Conservation (phyloP, 106 monocot genomes). For the Allium sativum region DNA sequence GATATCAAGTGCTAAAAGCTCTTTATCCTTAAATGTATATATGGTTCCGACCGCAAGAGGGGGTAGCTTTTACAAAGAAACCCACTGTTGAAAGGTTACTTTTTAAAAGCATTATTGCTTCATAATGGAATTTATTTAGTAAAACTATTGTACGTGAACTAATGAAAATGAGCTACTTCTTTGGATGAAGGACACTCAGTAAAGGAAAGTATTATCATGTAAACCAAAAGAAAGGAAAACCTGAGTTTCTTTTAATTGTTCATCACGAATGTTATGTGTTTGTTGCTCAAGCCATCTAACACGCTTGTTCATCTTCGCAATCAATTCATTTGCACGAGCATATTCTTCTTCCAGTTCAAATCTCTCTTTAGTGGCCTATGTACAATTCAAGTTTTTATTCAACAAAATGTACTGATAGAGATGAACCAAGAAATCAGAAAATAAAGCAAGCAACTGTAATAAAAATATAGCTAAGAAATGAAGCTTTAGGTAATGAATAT, state of each 20-base stretch:
- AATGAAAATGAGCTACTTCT: too few species aligned
- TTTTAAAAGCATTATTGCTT: too few species aligned
- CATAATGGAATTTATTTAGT: too few species aligned
- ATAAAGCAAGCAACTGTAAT: not conserved
- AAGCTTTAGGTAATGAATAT: not conserved
- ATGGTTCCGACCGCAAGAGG: too few species aligned
- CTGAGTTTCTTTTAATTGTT: constrained; percentile 67
- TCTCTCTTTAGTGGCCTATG: constrained; percentile 70
- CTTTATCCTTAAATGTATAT: too few species aligned
- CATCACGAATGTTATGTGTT: constrained; percentile 65
- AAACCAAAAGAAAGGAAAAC: constrained; percentile 11
- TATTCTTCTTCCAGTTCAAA: constrained; percentile 54
- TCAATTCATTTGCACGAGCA: constrained; percentile 28
- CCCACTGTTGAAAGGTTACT: too few species aligned
- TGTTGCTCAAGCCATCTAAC: constrained; percentile 49
- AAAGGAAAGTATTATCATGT: not conserved
- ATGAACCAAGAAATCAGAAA: not conserved
- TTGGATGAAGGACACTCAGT: not conserved
- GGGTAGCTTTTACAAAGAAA: too few species aligned
- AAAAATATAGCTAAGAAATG: not conserved
- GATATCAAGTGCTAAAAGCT: too few species aligned
- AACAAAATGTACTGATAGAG: not conserved
- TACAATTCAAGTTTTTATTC: not conserved
- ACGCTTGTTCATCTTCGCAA: constrained; percentile 36
- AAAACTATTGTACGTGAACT: too few species aligned